Base-by-base conservation (phyloP, 1,284 basidiomycete species). In the Leccinum pachyderme region DNA sequence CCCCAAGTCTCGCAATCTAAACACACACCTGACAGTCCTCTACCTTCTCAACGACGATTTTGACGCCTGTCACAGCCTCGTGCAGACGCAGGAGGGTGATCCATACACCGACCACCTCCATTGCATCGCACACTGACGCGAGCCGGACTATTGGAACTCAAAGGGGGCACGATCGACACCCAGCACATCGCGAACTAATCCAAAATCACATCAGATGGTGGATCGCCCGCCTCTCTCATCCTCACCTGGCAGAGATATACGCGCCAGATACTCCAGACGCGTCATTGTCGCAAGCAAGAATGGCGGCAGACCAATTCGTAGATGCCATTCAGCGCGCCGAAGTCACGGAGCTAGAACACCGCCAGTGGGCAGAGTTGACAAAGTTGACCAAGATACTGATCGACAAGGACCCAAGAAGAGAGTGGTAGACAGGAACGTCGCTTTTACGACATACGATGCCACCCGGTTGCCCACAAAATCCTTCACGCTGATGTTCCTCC, bases 31-130 rank as follows among this genome's bases (percentile, higher is more conserved):
- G 22, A 2, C 47, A 65, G 67, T 43, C 18, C 59, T 72, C 13
- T 63, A 69, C 45, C 61, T 71, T 46, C 62, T 69, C 45, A 71
- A 71, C 44, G 68, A 71, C 33, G 67, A 70, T 41, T 63, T 63
- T 50, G 48, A 63, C 8, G 55, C 58, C 2, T 69, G 62, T 22
- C 71, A 70, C 39, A 55, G 54, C 18, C 58, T 71, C 29, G 59
- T 58, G 24, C 70, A 72, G 32, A 56, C 61, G 18, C 63, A 59
- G 15, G 65, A 71, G 48, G 65, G 59, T 2, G 53, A 67, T 27
- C 56, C 56, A 4, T 69, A 69, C 51, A 49, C 59, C 39, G 59
- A 71, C 28, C 61, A 69, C 44, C 51, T 66, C 29, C 63, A 72
- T 35, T 57, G 56, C 22, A 64, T 69, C 29, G 58, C 59, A 25